Evolutionary conservation across 108 stramenopile genomes (phyloP), one percentile per base, ranked within the genome.

Genomic region (Fragilaria radians): DNA sequence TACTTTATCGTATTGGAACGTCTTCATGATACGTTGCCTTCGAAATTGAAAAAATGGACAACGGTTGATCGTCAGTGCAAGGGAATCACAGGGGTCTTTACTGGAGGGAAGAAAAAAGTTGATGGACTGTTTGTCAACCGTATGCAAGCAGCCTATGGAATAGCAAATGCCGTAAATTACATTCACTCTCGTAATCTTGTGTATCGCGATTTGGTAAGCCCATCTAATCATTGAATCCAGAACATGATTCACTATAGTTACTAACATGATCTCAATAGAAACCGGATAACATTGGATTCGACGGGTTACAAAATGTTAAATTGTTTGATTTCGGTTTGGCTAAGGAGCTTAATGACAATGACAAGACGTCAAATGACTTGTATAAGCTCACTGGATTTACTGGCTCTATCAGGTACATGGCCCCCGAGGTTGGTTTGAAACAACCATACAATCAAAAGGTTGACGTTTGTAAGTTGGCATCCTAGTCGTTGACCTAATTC

Each of bases 321-420:
- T 63, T 79, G 9, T 83, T 77, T 52, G 82, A 83, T 70, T 73
- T 79, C 42, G 82, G 82, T 7, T 81, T 90, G 52, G 89, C 86
- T 3, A 74, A 71, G 45, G 76, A 82, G 53, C 48, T 77, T 24
- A 36, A 76, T 65, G 54, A 1, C 80, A 81, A 58, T 67, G 76
- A 18, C 76, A 77, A 28, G 5, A 26, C 52, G 52, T 2, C 24
- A 26, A 4, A 52, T 52, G 2, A 27, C 17, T 18, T 26, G 18
- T 89, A 74, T 65, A 72, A 89, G 4, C 68, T 89, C 1, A 89
- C 88, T 19, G 76, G 67, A 24, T 47, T 56, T n/a, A 89, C 87
- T 23, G 92, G 89, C 9, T 80, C 75, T 1, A 72, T 89, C 11
- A 70, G 97, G 26, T 98, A 98, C 71, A 98, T 98, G 97, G 97